phyloP scores from a whole-genome alignment of 1,139 yeast species.

The Saccharomyces hybrid region DNA sequence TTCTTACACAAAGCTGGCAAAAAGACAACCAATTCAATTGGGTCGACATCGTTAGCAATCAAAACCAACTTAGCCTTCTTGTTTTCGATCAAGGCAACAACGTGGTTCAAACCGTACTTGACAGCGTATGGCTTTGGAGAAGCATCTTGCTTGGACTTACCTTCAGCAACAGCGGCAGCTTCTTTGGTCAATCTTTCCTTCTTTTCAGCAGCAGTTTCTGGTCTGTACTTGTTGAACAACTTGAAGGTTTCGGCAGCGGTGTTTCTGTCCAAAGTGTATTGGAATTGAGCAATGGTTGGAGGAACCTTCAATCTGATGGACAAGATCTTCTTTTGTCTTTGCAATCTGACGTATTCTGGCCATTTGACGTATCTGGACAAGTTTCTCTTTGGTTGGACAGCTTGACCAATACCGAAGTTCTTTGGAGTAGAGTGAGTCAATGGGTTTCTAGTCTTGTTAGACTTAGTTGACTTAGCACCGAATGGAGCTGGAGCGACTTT shows the following conservation, averaged over 20 bases:
- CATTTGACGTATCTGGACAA: constrained; percentile 93
- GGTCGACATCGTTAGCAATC: constrained; percentile 98
- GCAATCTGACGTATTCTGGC: constrained; percentile 96
- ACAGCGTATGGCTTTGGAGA: constrained; percentile 93
- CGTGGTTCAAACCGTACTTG: constrained; percentile 98
- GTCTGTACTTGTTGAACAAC: constrained; percentile 97
- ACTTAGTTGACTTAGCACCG: constrained; percentile 44
- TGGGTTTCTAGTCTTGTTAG: constrained; percentile 53
- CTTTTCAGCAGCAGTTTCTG: constrained; percentile 95
- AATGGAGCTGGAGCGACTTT: constrained; percentile 93
- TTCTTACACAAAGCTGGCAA: constrained; percentile 97
- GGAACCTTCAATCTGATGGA: constrained; percentile 96
- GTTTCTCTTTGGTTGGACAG: constrained; percentile 92
- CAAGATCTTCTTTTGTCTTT: constrained; percentile 96
- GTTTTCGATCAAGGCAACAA: constrained; percentile 93
- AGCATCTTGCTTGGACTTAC: constrained; percentile 91
- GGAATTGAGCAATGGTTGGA: constrained; percentile 95
- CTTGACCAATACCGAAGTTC: constrained; percentile 95
- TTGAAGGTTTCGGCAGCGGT: constrained; percentile 95
- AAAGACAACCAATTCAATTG: constrained; percentile 93
- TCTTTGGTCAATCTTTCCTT: constrained; percentile 97
- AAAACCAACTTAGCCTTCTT: constrained; percentile 95
- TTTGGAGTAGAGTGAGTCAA: constrained; percentile 81
- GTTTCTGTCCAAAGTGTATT: constrained; percentile 93
- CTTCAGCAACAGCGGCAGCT: constrained; percentile 98